These are phyloP conservation scores for Allodekkera sacchari DNA, from an alignment of 805 yeast genomes.

Conservation along the genomic window DNA sequence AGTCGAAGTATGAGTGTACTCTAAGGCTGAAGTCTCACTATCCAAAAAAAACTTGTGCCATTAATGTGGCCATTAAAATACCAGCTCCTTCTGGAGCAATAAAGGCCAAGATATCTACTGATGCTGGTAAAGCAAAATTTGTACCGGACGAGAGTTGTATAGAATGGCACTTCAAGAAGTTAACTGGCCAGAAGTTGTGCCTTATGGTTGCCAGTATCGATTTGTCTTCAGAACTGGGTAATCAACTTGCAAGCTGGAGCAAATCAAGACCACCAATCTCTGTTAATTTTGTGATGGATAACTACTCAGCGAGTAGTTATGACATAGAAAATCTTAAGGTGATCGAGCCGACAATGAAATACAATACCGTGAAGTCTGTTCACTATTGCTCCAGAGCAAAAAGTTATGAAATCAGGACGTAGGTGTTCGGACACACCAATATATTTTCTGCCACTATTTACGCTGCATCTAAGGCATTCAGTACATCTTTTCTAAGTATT, in stretches of 20 bases:
- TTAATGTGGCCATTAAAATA: slow-evolving; percentile 52
- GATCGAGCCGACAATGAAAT: slow-evolving; percentile 39
- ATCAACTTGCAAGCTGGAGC: slow-evolving; percentile 37
- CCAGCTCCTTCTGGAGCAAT: slow-evolving; percentile 64
- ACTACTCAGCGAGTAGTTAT: slow-evolving; percentile 73
- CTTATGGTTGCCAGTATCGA: slow-evolving; percentile 2
- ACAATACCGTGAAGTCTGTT: slow-evolving; percentile 81
- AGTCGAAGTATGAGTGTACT: slow-evolving; percentile 41
- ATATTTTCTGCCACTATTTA: no score
- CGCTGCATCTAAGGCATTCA: no score
- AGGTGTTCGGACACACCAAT: no score
- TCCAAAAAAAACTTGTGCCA: slow-evolving; percentile 50
- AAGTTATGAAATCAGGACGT: slow-evolving; percentile 46
- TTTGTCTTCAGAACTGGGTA: slow-evolving; percentile 5
- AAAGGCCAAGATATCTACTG: slow-evolving; percentile 31
- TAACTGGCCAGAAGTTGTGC: slow-evolving; percentile 1
- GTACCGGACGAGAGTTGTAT: slow-evolving; percentile 8
- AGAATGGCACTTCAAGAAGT: slow-evolving; percentile 5
- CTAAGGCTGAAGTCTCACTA: slow-evolving; percentile 57
- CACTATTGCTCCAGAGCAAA: slow-evolving; percentile 72
- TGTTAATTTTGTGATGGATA: slow-evolving; percentile 56
- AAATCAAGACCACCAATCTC: slow-evolving; percentile 72
- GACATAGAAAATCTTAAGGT: slow-evolving; percentile 67
- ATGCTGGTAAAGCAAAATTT: slow-evolving; percentile 16
- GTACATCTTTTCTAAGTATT: no score